phyloP scores from a whole-genome alignment of 495 filamentous ascomycete genomes.

The Aspergillus wentii region DNA sequence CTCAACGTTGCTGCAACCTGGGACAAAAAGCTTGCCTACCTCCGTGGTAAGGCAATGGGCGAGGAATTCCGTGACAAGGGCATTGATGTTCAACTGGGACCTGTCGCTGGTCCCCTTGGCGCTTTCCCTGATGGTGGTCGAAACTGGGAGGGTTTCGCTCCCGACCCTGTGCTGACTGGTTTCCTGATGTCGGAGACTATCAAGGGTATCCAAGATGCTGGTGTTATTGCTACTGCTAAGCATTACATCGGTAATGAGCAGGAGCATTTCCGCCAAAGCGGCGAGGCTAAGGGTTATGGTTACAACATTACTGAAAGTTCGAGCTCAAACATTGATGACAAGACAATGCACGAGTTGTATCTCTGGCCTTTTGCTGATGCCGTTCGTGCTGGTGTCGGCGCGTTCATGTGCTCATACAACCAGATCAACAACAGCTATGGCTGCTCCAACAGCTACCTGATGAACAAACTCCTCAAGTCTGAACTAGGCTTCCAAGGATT shows the following conservation, averaged over 20 bases:
- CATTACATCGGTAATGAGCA: constrained; percentile 72
- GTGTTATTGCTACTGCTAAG: constrained; percentile 78
- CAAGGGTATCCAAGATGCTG: constrained; percentile 77
- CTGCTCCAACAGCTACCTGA: constrained; percentile 64
- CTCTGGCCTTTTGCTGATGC: constrained; percentile 82
- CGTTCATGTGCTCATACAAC: constrained; percentile 93
- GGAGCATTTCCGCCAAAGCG: constrained; percentile 77
- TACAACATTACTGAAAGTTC: constrained; percentile 59
- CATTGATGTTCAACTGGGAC: constrained; percentile 80
- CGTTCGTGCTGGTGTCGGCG: constrained; percentile 70
- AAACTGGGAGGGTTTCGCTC: constrained; percentile 73
- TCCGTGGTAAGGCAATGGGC: constrained; percentile 75
- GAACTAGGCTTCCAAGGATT: constrained; percentile 96
- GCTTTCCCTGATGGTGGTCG: constrained; percentile 73
- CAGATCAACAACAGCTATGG: constrained; percentile 72
- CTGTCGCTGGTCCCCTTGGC: constrained; percentile 83
- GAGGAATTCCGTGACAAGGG: constrained; percentile 77
- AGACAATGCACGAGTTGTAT: constrained; percentile 92
- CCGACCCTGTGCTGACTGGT: constrained; percentile 75
- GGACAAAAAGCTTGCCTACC: constrained; percentile 67
- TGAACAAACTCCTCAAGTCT: constrained; percentile 82
- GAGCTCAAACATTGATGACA: constrained; percentile 87
- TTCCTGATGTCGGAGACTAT: constrained; percentile 68
- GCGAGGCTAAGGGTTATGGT: constrained; percentile 58
- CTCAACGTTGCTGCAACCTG: constrained; percentile 80